Percentiles rank a stretch among this genome's conserved stretches.
These are phyloP conservation scores for Termitomyces sp. DNA, from an alignment of 768 basidiomycete species.

Conservation along the genomic window DNA sequence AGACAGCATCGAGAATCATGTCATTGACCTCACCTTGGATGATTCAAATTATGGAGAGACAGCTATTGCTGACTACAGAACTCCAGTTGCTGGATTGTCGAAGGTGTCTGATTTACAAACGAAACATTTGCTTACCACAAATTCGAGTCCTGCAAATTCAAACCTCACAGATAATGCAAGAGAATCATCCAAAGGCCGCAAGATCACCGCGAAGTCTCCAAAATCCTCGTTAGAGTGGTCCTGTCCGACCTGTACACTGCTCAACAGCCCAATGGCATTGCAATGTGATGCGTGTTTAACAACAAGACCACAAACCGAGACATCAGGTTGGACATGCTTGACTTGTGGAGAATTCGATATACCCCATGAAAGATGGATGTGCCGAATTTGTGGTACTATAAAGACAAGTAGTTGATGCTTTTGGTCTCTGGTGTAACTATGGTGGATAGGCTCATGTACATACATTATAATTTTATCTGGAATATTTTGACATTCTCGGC, in stretches of 20 bases:
- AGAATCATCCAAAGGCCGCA: slow-evolving; percentile 5
- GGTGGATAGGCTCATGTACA: not conserved
- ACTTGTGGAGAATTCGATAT: slow-evolving; percentile 60
- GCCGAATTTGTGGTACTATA: slow-evolving; percentile 64
- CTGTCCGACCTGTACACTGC: slow-evolving; percentile 59
- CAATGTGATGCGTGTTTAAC: slow-evolving; percentile 60
- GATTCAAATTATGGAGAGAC: slow-evolving; percentile 32
- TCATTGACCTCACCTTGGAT: slow-evolving; percentile 54
- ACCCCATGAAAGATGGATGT: slow-evolving; percentile 68
- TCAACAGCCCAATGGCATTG: slow-evolving; percentile 43
- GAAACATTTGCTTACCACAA: slow-evolving; percentile 5
- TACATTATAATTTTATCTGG: slow-evolving; percentile 26
- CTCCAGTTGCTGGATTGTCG: slow-evolving; percentile 17
- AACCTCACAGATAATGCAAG: not conserved
- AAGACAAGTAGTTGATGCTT: slow-evolving; percentile 36
- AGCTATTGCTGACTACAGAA: slow-evolving; percentile 17
- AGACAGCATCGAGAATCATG: slow-evolving; percentile 55
- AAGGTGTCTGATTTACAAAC: slow-evolving; percentile 14
- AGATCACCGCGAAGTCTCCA: not conserved
- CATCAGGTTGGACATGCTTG: slow-evolving; percentile 57
- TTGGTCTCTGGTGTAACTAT: not conserved
- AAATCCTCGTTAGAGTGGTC: slow-evolving; percentile 34
- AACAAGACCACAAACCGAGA: slow-evolving; percentile 22
- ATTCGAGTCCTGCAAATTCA: not conserved
- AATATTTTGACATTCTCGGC: slow-evolving; percentile 38